Base-by-base conservation (phyloP, 75 land plant species). In the Larix kaempferi region DNA sequence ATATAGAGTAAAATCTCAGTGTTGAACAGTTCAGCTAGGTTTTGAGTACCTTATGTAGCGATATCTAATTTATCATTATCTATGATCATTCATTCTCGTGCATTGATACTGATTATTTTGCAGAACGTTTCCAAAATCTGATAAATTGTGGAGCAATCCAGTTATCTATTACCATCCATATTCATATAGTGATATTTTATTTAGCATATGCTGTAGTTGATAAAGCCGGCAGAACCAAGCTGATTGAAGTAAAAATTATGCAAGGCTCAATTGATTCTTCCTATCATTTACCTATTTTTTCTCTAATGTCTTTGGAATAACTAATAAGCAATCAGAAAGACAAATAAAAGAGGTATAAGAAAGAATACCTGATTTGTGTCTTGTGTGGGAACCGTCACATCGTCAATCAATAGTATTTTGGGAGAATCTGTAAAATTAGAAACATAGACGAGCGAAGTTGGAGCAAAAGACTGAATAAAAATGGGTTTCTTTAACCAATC, bases 381-480 rank as follows among this genome's bases (percentile, higher is more conserved):
- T 73, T 94, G 92, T 35, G 99, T 94, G 37, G 86, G 88, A 19
- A 85, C 59, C 2, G 77, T 81, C 16, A 85, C 80, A 84, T 94
- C 94, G 81, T 94, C 98, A 82, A 94, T 92, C 25, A 96, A 83
- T 29, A 96, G 80, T 59, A 96, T 81, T 61, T 92, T 84, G 22
- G 99, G 99, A 8, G 89, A 89, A 81, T 89, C 87, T 49, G 90
- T 96, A 60, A 83, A 76, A 52, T 88, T 94, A 25, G 99, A 96
- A 75, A 81, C 67, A 72, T 91, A 88, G 6, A 94, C 74, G n/a
- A 96, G 87, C 19, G 98, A 94, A 39, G 89, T 94, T 76, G 99
- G 99, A 59, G 98, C 98, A 81, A 96, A 96, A 5, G 95, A 94
- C 72, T 96, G 98, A 66, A 96, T 91, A 60, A 96, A 96, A 37